Evolutionary conservation across 352 stramenopile species (phyloP).

Genomic region (Phytophthora multivora): DNA sequence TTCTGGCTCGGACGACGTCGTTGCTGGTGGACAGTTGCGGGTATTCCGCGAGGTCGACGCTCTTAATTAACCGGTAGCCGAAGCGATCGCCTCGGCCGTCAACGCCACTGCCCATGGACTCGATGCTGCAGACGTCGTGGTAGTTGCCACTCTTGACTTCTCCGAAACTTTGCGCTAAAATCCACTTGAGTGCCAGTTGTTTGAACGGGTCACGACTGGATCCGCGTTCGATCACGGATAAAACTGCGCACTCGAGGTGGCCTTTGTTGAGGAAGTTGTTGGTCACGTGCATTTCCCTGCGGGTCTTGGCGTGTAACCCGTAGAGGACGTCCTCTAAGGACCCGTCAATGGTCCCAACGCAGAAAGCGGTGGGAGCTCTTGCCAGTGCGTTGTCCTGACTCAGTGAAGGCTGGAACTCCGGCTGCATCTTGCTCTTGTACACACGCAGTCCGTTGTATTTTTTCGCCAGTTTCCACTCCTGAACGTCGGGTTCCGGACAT

Average conservation of each 20-base stretch:
- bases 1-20: slow-evolving; percentile 26
- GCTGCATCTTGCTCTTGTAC: slow-evolving; percentile 20
- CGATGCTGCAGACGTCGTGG: slow-evolving; percentile 40
- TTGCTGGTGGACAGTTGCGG: slow-evolving; percentile 24
- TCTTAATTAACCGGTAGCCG: slow-evolving; percentile 43
- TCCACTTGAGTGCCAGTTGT: slow-evolving; percentile 50
- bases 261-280: slow-evolving; percentile 22
- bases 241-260: slow-evolving; percentile 28
- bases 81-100: slow-evolving; percentile 28
- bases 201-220: slow-evolving; percentile 38
- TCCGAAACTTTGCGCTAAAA: slow-evolving; percentile 28
- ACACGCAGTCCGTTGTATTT: slow-evolving; percentile 28
- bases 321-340: slow-evolving; percentile 30
- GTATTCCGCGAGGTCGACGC: slow-evolving; percentile 36
- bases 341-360: slow-evolving; percentile 28
- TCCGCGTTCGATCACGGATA: slow-evolving; percentile 29
- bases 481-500: slow-evolving; percentile 15
- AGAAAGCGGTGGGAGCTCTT: slow-evolving; percentile 14
- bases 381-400: slow-evolving; percentile 17
- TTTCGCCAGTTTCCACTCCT: slow-evolving; percentile 33
- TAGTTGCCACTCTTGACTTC: slow-evolving; percentile 25
- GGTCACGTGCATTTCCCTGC: slow-evolving; percentile 23
- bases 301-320: slow-evolving; percentile 29
- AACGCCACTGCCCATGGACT: slow-evolving; percentile 37
- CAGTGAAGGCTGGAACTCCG: slow-evolving; percentile 10